A percentile compares a stretch with the other conserved stretches of the same genome.
These are phyloP conservation scores for Monosporascus sp. DNA, from an alignment of 2,329 filamentous ascomycete species.

Conservation along the genomic window DNA sequence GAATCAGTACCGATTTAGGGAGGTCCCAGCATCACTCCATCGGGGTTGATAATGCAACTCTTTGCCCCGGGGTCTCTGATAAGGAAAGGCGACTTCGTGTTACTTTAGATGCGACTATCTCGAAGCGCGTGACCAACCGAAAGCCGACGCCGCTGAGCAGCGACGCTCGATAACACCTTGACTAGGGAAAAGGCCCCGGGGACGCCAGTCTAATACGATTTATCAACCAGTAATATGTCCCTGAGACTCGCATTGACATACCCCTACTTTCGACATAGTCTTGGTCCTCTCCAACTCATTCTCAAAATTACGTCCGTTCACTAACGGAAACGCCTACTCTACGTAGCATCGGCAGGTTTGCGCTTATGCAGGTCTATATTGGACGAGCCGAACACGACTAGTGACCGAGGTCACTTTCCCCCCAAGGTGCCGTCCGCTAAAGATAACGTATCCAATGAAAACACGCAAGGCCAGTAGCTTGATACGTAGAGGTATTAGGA, in stretches of 20 bases:
- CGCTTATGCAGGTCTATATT: no score
- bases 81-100: neutral
- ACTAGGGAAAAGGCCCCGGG: neutral
- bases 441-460: neutral
- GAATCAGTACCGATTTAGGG: neutral
- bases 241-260: neutral
- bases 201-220: neutral
- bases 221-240: neutral
- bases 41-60: neutral
- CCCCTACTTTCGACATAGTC: neutral
- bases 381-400: no score
- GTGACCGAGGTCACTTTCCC: no score
- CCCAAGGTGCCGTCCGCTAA: neutral
- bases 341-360: no score
- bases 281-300: no score
- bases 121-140: neutral
- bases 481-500: no score
- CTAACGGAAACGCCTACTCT: no score
- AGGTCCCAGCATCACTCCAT: neutral
- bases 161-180: neutral
- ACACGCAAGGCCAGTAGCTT: neutral
- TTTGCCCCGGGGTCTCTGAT: neutral
- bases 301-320: no score
- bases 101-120: neutral
- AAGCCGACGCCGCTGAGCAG: neutral